Evolutionary conservation across 192 early-diverging fungal species (phyloP), one percentile per base, ranked within the genome.

Genomic region (Tieghemiomyces parasiticus): DNA sequence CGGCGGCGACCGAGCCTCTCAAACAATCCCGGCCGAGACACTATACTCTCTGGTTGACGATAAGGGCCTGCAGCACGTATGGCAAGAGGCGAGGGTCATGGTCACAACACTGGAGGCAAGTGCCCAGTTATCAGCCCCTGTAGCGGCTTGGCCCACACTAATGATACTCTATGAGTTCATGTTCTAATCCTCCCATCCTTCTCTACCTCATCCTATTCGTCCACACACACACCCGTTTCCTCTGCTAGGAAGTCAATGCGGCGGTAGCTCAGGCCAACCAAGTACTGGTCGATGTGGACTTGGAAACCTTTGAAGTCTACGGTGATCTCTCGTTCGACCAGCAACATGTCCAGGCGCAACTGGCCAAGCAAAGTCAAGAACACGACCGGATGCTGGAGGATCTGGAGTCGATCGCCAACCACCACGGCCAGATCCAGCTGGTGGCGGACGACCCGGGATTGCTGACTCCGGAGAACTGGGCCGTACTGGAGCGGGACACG

Each of bases 401-500:
- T n/a, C 26, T 58, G 26, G 33, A n/a, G 3, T 32, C 55, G 20
- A 35, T 58, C n/a, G 31, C 55, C 34, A 34, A 58, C 33, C 55
- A 58, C 35, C 20, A 19, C 22, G 13, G 22, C n/a, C 55, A 58
- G n/a, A 8, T 58, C 33, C 32, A 58, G 20, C 33, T 35, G 0
- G 55, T 58, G 32, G 22, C 32, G 10, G 28, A 35, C 22, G 35
- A 58, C 35, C 35, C 55, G 33, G n/a, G n/a, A 20, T 34, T 58
- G 30, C 16, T 58, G 8, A 58, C 55, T 3, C 13, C 16, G 4
- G 55, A 58, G 35, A 58, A 58, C n/a, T 34, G 34, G 16, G 1
- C 33, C n/a, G 55, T 58, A 34, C 32, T 58, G 34, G 34, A 58
- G 26, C 55, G 55, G 10, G 55, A 58, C 32, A 38, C 55, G 19